Base-by-base conservation (phyloP, 2,329 filamentous ascomycete species). In the Penicillium sp. region DNA sequence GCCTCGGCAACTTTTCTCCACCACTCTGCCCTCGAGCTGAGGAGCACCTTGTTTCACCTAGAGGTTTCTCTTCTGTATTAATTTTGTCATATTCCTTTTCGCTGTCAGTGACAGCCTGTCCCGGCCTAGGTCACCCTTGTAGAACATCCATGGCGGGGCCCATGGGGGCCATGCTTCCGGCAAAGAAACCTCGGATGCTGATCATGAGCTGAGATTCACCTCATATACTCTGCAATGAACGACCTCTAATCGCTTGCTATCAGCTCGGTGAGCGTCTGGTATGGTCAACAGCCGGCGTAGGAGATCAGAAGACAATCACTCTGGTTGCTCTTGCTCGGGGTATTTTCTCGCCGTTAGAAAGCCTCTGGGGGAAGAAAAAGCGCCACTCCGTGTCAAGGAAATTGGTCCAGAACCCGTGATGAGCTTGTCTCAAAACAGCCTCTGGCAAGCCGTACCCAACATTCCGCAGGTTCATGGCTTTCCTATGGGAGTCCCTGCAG, bases 401-500 rank as follows among this genome's bases (percentile, higher is more conserved):
- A 19, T 47, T 15, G n/a, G 9, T 29, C 47, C 47, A 29, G 23
- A 26, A 7, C 35, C 51, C 21, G 21, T 51, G 56, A 56, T 62
- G 29, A 57, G 61, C 57, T 58, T 61, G 46, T 19, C 56, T 45
- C 7, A 17, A 47, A 54, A 35, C 44, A 54, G 41, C 49, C 19
- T 19, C 29, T n/a, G 26, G 11, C 35, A 15, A 38, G 35, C 35
- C 15, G 8, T 38, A 11, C 35, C 15, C 35, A 11, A 2, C 35
- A 15, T 6, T 26, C 26, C 26, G 13, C 15, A 45, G n/a, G 30
- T 7, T 26, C 41, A 23, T 29, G 19, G 29, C 9, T 30, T 48
- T 63, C 51, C 58, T 58, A 57, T 61, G 49, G 56, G 44, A 58
- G 58, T 57, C 66, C 60, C 64, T 64, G 64, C 63, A 62, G 62